phyloP scores from a whole-genome alignment of 192 early-diverging fungal species.

The Entomortierella chlamydospora region DNA sequence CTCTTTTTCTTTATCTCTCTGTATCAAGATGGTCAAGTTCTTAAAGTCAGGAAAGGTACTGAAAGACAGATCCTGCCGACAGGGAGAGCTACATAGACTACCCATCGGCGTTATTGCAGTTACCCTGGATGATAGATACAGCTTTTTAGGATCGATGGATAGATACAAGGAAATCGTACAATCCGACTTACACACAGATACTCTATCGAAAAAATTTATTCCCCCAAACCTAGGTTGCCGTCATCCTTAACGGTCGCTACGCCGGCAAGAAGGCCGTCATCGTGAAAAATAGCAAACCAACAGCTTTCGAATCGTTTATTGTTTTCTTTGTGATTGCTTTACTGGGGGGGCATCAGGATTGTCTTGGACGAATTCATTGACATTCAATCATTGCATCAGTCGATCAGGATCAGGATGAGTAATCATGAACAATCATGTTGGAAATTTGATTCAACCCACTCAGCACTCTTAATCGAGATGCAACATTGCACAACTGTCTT shows the following conservation, averaged over 20 bases:
- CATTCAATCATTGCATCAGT: constrained; percentile 1
- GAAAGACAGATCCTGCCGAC: constrained; percentile 6
- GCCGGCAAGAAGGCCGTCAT: constrained; percentile 99
- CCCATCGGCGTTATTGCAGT: background rate
- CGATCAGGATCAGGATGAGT: constrained; percentile 7
- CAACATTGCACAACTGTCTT: no score
- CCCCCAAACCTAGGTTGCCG: constrained; percentile 82
- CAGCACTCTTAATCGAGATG: background rate
- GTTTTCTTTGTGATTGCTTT: background rate
- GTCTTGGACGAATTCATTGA: background rate
- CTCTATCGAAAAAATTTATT: background rate
- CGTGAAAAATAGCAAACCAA: constrained; percentile 77
- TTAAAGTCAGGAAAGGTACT: constrained; percentile 32
- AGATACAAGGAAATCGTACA: background rate
- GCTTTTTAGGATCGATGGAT: constrained; percentile 20
- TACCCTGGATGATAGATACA: background rate
- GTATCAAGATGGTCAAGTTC: constrained; percentile 39
- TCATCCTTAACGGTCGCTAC: constrained; percentile 97
- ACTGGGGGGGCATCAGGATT: background rate
- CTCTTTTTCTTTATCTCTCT: constrained; percentile 33
- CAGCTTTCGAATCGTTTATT: constrained; percentile 14
- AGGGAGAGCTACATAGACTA: background rate
- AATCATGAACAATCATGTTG: background rate
- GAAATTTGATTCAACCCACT: constrained; percentile 17
- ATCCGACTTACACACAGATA: constrained; percentile 6